These are phyloP conservation scores for Phialocephala subalpina DNA, from an alignment of 2,329 filamentous ascomycete species.

Conservation along the genomic window DNA sequence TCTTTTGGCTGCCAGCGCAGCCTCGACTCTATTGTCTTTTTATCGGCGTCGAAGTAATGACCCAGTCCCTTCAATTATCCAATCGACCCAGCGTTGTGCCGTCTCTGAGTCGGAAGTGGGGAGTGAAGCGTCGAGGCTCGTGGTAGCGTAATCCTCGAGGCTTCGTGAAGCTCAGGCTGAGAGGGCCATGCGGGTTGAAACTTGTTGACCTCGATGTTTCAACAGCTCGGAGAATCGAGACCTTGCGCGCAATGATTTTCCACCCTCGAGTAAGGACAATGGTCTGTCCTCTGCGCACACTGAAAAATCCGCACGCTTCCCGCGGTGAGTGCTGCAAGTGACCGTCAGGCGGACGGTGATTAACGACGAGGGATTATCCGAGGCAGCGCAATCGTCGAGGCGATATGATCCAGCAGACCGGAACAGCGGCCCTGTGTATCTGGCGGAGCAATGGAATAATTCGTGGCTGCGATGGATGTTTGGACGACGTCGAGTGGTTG, in stretches of 20 bases:
- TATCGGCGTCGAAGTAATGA: not conserved
- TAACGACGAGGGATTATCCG: conserved; percentile 9
- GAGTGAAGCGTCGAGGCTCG: conserved; percentile 9
- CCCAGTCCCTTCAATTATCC: conserved; percentile 1
- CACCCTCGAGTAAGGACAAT: not conserved
- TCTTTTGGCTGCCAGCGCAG: conserved; percentile 40
- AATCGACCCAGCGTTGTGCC: conserved; percentile 5
- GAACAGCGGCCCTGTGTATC: not conserved
- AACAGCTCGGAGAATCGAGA: not conserved
- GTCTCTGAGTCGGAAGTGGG: conserved; percentile 6
- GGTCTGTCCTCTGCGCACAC: not conserved
- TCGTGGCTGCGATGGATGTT: not conserved
- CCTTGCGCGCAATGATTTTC: conserved; percentile 17
- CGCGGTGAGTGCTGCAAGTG: conserved; percentile 12
- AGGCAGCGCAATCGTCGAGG: conserved; percentile 6
- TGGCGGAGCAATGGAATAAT: conserved; percentile 6
- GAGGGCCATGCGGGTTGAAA: conserved; percentile 27
- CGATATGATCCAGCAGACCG: conserved; percentile 6
- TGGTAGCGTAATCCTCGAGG: conserved; percentile 25
- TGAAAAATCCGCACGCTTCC: not conserved
- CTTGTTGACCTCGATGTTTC: conserved; percentile 17
- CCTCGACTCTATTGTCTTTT: conserved; percentile 27
- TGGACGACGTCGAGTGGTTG: not conserved
- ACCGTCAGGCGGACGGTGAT: conserved; percentile 6
- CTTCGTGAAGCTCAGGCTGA: conserved; percentile 24